These are phyloP conservation scores for Byssothecium circinans DNA, from an alignment of 2,329 filamentous ascomycete species.

Conservation along the genomic window DNA sequence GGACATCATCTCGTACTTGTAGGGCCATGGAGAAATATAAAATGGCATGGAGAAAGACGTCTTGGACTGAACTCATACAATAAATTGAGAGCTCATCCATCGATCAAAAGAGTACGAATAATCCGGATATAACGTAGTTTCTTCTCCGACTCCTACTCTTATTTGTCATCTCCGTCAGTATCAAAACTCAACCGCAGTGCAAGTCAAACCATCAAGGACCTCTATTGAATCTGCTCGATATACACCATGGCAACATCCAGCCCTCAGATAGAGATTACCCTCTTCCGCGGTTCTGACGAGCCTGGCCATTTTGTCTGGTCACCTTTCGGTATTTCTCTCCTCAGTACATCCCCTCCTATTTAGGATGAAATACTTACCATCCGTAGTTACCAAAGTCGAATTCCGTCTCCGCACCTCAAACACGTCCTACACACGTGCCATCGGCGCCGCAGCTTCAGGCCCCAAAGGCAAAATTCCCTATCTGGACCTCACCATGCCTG, in stretches of 20 bases:
- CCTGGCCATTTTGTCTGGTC: constrained; percentile 57
- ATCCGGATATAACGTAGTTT: no score
- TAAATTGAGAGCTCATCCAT: no score
- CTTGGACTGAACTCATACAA: no score
- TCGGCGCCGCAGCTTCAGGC: constrained; percentile 50
- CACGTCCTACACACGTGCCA: constrained; percentile 50
- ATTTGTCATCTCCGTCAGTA: background rate
- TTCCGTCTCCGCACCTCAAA: constrained; percentile 59
- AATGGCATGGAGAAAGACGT: no score
- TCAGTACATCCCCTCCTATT: background rate
- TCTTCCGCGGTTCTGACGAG: constrained; percentile 56
- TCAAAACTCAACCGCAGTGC: background rate
- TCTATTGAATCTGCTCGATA: background rate
- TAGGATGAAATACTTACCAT: background rate
- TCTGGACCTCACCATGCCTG: constrained; percentile 38
- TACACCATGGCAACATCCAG: background rate
- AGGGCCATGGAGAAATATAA: no score
- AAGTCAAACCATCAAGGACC: background rate
- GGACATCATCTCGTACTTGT: no score
- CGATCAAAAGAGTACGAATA: no score
- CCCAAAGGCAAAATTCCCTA: constrained; percentile 66
- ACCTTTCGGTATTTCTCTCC: constrained; percentile 48
- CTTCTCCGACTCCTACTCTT: no score
- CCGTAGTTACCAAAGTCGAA: constrained; percentile 60
- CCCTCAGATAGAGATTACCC: constrained; percentile 31